Base-by-base conservation (phyloP, 1,139 yeast species). In the Geotrichum reessii region DNA sequence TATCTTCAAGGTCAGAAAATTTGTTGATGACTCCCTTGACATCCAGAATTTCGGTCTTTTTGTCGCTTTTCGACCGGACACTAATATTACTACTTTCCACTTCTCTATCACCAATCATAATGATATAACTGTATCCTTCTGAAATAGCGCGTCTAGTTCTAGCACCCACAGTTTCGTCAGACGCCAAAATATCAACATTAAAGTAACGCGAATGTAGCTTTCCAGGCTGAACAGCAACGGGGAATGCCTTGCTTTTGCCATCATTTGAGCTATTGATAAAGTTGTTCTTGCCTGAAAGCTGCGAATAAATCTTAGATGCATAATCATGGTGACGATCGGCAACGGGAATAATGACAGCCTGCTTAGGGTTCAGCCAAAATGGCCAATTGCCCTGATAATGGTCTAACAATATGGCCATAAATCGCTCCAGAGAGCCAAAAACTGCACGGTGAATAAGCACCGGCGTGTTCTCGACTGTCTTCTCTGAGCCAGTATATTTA, bases 371-470 rank as follows among this genome's bases (percentile, higher is more conserved):
- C 61, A 93, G 74, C 99, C 99, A 93, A 71, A 95, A 93, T 12
- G 99, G 99, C 99, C 99, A 93, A 65, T 87, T 87, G 0, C 99
- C 99, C 59, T 83, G 83, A 71, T 84, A 92, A 66, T 92, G 96
- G 70, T 95, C 99, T 54, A 92, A 83, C 61, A 93, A 77, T 63
- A 95, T 83, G 2, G 98, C 97, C 72, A 93, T 78, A 72, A 93
- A 92, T 65, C 99, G 80, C 72, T 93, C 99, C 25, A 93, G 79
- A 0, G 97, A 89, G 0, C 99, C 99, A 68, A 90, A 88, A 2
- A 93, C 91, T 0, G 99, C 99, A 60, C 99, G 80, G 69, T 93
- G 99, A 40, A 93, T 83, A 87, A 93, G 84, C 42, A 93, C 93
- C 1, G 99, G 99, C 55, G 80, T 81, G 12, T 52, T 27, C 12